A percentile compares a stretch with the other conserved stretches of the same genome.
Evolutionary conservation across 2,329 filamentous ascomycete genomes (phyloP).

Genomic region (Trichophyton simii): DNA sequence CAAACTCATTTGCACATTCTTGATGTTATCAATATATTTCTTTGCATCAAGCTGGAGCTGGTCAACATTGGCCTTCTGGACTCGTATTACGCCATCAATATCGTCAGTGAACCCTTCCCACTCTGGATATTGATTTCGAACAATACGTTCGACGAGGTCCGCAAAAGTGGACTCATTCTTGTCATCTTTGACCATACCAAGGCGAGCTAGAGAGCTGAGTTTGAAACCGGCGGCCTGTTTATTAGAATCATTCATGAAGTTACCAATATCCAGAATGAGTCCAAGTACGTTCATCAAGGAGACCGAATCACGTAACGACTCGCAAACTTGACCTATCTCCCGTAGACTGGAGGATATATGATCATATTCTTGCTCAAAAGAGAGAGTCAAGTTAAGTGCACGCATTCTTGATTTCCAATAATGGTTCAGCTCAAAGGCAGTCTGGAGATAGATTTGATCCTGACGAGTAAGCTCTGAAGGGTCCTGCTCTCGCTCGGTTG

Average conservation of each 20-base stretch:
- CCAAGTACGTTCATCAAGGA: conserved; percentile 92
- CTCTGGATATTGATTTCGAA: conserved; percentile 89
- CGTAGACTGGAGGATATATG: conserved; percentile 76
- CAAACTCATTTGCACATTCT: conserved; percentile 81
- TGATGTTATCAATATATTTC: conserved; percentile 88
- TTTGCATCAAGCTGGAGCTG: conserved; percentile 77
- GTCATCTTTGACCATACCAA: conserved; percentile 98
- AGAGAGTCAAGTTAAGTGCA: conserved; percentile 71
- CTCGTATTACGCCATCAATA: conserved; percentile 62
- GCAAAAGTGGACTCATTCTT: conserved; percentile 96
- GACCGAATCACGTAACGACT: conserved; percentile 80
- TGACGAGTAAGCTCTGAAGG: conserved; percentile 79
- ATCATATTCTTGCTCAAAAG: conserved; percentile 79
- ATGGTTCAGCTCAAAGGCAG: conserved; percentile 85
- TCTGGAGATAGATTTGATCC: conserved; percentile 89
- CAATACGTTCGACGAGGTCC: conserved; percentile 90
- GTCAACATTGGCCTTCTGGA: conserved; percentile 90
- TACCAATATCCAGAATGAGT: conserved; percentile 92
- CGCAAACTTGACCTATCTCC: conserved; percentile 75
- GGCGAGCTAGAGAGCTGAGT: conserved; percentile 76
- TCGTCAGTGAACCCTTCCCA: conserved; percentile 85
- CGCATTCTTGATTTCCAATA: conserved; percentile 99
- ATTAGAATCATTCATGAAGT: conserved; percentile 99
- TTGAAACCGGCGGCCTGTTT: conserved; percentile 98
- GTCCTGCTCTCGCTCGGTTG: conserved; percentile 69